Conservation (phyloP, 176 grass and related monocot species). For the Metroxylon sagu region DNA sequence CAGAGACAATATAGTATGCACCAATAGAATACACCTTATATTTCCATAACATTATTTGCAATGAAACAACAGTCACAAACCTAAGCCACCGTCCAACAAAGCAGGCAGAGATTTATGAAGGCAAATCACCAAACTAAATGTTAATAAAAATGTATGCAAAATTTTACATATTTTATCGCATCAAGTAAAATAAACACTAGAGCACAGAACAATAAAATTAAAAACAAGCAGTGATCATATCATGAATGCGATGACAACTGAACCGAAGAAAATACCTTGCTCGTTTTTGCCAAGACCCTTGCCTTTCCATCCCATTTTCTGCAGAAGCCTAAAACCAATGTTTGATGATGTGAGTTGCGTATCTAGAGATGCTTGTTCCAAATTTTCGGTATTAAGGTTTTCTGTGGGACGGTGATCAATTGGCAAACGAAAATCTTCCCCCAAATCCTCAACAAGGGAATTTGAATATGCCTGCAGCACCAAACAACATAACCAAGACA, state of each 20-base stretch:
- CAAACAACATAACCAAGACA: not conserved
- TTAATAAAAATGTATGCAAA: no score
- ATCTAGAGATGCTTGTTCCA: constrained; percentile 91
- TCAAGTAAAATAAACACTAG: no score
- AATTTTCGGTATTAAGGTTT: constrained; percentile 79
- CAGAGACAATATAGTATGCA: no score
- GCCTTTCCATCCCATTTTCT: constrained; percentile 99
- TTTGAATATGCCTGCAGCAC: not conserved
- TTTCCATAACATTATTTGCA: no score
- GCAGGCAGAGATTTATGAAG: no score
- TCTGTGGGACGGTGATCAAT: constrained; percentile 65
- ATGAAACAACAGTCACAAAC: no score
- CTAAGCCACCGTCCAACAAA: no score
- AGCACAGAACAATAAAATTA: no score
- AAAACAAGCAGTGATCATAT: no score
- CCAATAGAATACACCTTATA: no score
- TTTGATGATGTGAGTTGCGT: constrained; percentile 64
- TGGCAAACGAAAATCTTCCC: constrained; percentile 63
- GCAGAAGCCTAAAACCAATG: constrained; percentile 74
- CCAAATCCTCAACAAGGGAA: constrained; percentile 10
- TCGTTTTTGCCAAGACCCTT: constrained; percentile 95
- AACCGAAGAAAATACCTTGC: constrained; percentile 41
- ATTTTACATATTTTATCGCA: no score
- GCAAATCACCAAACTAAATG: no score
- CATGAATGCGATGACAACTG: not conserved